Evolutionary conservation across 768 basidiomycete species (phyloP), one percentile per base, ranked within the genome.

Genomic region (Lactarius vividus): DNA sequence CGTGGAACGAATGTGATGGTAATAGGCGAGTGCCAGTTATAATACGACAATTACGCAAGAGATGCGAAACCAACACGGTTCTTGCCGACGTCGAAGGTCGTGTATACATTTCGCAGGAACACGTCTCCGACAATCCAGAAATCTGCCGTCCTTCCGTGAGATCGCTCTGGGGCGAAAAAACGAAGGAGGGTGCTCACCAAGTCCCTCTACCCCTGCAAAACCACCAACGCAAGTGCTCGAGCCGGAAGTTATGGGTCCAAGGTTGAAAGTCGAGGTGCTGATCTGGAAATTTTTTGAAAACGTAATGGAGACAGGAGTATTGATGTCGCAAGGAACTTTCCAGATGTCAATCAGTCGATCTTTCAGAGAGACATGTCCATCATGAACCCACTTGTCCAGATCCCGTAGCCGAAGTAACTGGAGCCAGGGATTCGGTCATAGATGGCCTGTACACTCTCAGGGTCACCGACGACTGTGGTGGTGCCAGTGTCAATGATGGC

Each of bases 401-500:
- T 11, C 44, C n/a, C n/a, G 10, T 9, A n/a, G 44, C 44, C 44
- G n/a, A 23, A 1, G 20, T 23, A 11, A 10, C 23, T 3, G n/a
- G 44, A 46, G 10, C 44, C 44, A 46, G 44, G n/a, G n/a, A 46
- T 46, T 10, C 11, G 10, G n/a, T 46, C n/a, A 11, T 46, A 46
- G 44, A 46, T 11, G n/a, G 44, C 44, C 44, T 46, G 44, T 23
- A 46, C 7, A 4, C n/a, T 46, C 44, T 4, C 0, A 1, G 55
- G 7, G 60, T 68, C 61, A 49, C 73, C 75, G 31, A 75, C 15
- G 66, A 76, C 71, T 29, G 71, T 62, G 7, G 74, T 74, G 7
- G 76, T 77, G 39, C 76, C 75, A 68, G 62, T 72, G 65, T 75
- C 76, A 62, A 77, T 73, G 69, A 77, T 70, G 35, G 77, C 60